Conservation (phyloP, 1,284 basidiomycete species). For the Puccinia novopanici region DNA sequence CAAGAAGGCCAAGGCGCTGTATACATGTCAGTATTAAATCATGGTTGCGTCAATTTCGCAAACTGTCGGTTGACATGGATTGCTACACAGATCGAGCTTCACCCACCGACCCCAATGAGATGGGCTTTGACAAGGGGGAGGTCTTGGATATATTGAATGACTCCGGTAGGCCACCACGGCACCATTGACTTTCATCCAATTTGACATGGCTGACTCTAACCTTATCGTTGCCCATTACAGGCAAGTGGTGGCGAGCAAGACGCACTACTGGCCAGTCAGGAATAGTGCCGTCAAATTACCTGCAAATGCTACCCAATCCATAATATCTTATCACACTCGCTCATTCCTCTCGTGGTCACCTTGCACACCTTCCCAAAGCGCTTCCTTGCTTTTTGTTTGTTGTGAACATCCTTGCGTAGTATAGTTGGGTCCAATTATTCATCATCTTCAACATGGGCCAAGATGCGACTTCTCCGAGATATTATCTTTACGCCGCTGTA, state of each 20-base stretch:
- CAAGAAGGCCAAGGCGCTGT: slow-evolving; percentile 82
- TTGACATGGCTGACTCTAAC: not conserved
- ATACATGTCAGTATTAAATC: slow-evolving; percentile 68
- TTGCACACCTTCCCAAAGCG: no score
- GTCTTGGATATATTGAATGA: slow-evolving; percentile 91
- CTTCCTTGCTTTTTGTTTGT: not conserved
- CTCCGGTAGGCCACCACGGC: slow-evolving; percentile 62
- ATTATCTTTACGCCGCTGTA: no score
- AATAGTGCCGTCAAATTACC: slow-evolving; percentile 63
- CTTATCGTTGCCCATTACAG: slow-evolving; percentile 58
- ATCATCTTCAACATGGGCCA: not conserved
- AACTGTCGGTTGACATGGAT: no score
- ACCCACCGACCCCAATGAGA: slow-evolving; percentile 92
- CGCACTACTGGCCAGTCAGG: slow-evolving; percentile 79
- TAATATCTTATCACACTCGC: not conserved
- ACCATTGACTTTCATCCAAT: not conserved
- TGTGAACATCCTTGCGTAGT: not conserved
- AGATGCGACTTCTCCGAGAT: no score
- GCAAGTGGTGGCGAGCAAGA: slow-evolving; percentile 93
- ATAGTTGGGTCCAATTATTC: not conserved
- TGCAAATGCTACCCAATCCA: slow-evolving; percentile 51
- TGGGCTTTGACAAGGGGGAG: slow-evolving; percentile 90
- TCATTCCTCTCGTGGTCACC: not conserved
- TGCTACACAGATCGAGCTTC: slow-evolving; percentile 74
- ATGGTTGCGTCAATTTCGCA: not conserved